A percentile compares a stretch with the other conserved stretches of the same genome.
Conservation (phyloP, 345 rosid species). For the Salix arbutifolia region DNA sequence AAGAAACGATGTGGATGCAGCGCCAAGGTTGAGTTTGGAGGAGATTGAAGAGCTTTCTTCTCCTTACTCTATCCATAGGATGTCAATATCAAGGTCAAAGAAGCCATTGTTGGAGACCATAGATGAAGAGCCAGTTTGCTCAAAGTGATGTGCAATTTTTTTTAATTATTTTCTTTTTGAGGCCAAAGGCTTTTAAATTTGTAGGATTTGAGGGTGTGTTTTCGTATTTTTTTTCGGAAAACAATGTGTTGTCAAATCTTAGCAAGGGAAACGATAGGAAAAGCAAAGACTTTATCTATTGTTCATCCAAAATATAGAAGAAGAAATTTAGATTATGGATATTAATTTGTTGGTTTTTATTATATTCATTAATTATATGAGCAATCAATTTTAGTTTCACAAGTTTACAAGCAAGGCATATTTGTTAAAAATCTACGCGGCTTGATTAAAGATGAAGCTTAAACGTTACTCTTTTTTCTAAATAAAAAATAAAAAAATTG, state of each 20-base stretch:
- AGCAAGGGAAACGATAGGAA: background rate
- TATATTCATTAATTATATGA: no score
- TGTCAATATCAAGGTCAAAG: conserved; percentile 68
- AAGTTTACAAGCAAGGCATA: background rate
- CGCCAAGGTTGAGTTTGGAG: conserved; percentile 47
- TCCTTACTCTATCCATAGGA: conserved; percentile 49
- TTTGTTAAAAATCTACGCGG: no score
- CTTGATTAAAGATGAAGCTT: background rate
- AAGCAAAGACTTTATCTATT: background rate
- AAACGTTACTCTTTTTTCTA: no score
- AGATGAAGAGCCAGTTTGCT: conserved; percentile 46
- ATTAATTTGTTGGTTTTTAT: background rate
- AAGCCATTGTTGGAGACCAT: conserved; percentile 78
- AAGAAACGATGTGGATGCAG: conserved; percentile 1
- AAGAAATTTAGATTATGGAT: background rate
- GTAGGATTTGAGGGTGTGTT: background rate
- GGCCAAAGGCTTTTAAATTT: background rate
- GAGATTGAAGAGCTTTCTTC: conserved; percentile 56
- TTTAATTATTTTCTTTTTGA: background rate
- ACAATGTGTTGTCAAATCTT: background rate
- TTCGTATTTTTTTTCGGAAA: background rate
- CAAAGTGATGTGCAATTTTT: conserved; percentile 7
- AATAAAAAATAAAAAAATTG: no score
- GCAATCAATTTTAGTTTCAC: background rate
- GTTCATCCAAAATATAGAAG: background rate